Conservation (phyloP, 441 rosid species). For the Arabidopsis hybrid region DNA sequence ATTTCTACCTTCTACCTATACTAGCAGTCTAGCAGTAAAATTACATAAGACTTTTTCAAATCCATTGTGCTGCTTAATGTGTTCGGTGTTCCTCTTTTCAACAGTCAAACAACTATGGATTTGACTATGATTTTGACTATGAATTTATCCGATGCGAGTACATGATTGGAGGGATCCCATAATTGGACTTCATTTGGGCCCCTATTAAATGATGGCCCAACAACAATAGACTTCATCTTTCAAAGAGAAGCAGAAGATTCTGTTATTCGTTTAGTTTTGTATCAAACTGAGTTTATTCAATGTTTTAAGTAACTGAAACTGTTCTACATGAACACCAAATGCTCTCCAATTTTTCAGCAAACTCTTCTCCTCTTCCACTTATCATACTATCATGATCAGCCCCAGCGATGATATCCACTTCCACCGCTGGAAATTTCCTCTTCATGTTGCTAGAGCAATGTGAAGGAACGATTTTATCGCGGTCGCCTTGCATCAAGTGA, state of each 20-base stretch:
- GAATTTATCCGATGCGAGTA: too few species aligned
- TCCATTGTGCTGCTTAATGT: background rate
- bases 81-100: too few species aligned
- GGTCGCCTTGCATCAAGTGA: constrained; percentile 63
- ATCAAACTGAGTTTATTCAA: background rate
- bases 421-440: constrained; percentile 53
- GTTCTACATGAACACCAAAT: constrained; percentile 39
- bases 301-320: background rate
- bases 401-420: constrained; percentile 50
- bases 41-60: background rate
- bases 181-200: too few species aligned
- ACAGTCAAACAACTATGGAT: too few species aligned
- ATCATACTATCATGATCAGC: constrained; percentile 56
- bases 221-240: too few species aligned
- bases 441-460: constrained; percentile 60
- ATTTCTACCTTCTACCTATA: background rate
- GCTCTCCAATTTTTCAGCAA: constrained; percentile 28
- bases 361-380: constrained; percentile 35
- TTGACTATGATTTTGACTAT: too few species aligned
- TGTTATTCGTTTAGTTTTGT: background rate
- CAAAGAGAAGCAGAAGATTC: background rate
- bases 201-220: too few species aligned
- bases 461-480: constrained; percentile 57
- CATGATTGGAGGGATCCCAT: too few species aligned
- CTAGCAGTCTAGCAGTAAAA: background rate